Evolutionary conservation across 306 rosid genomes (phyloP).

Genomic region (Cucurbita ficifolia): DNA sequence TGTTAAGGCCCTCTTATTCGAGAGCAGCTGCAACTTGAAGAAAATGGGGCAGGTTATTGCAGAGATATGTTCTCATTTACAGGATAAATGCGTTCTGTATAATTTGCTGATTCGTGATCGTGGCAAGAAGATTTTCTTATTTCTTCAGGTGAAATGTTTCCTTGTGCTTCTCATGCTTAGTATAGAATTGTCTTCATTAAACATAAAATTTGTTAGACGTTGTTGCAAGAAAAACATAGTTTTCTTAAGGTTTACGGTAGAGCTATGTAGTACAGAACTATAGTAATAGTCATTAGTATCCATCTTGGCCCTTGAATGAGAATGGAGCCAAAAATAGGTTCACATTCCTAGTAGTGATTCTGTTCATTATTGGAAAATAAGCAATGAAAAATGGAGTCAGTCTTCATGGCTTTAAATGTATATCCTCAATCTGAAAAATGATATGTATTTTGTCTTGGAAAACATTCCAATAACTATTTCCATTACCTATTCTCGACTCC

Average conservation of each 20-base stretch:
- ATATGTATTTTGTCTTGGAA: neutral
- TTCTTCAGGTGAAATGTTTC: slow-evolving; percentile 17
- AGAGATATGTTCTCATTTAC: slow-evolving; percentile 15
- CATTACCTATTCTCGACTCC: neutral
- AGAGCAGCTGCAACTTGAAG: slow-evolving; percentile 13
- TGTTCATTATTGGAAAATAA: neutral
- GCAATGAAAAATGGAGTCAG: neutral
- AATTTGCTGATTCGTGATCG: slow-evolving; percentile 21
- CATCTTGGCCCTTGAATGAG: neutral
- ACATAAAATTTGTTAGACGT: neutral
- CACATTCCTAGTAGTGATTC: neutral
- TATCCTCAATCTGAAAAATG: neutral
- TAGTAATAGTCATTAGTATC: neutral
- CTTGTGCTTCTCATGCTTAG: neutral
- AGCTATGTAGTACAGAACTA: neutral
- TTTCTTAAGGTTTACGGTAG: neutral
- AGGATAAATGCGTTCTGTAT: slow-evolving; percentile 10
- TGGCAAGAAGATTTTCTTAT: slow-evolving; percentile 25
- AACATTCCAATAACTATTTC: neutral
- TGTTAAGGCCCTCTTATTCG: slow-evolving; percentile 22
- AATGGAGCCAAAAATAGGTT: neutral
- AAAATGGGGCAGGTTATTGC: slow-evolving; percentile 15
- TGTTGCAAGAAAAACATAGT: neutral
- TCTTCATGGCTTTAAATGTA: neutral
- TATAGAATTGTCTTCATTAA: neutral